Base-by-base conservation (phyloP, 2,329 filamentous ascomycete species). In the Sporothrix pallida region DNA sequence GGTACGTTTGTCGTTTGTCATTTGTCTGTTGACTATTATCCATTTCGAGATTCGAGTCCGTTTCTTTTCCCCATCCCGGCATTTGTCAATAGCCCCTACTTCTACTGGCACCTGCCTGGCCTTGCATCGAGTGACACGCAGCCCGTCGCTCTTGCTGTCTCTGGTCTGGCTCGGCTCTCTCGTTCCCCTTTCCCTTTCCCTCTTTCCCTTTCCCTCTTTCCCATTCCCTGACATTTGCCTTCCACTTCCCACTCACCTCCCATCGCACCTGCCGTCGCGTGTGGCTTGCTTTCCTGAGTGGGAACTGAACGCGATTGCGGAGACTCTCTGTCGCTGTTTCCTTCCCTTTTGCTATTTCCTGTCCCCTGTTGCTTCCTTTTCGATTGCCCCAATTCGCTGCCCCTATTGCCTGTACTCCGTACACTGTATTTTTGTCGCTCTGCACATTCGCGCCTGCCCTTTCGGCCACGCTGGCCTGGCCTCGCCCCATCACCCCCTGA, bases 1-100 rank as follows among this genome's bases (percentile, higher is more conserved):
- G 80, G 80, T 81, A 80, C 81, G 80, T 70, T 80, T 79, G 77
- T 23, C 52, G 13, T 23, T 4, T 3, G 7, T n/a, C 77, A 37
- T 37, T 77, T 74, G 74, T 77, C 78, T 77, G 42, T 42, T 42
- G 31, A 23, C 37, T 13, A 44, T 63, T 65, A 42, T 65, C 23
- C 46, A 37, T 68, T 37, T 37, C 46, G n/a, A 20, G 3, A 2
- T 69, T 69, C 26, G 9, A 12, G n/a, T 42, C 58, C 60, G 60
- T 26, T 67, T 48, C 50, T 52, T 52, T 78, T 75, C 78, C 77
- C 78, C 78, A 78, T 79, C 78, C 78, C 76, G 77, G 76, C 73
- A 72, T 31, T 72, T 71, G 44, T 31, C 31, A 37, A 37, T 37
- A 37, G 31, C 31, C 31, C 31, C 31, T 37, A 37, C 31, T 7